Evolutionary conservation across 306 rosid species (phyloP).

Genomic region (Begonia loranthoides): DNA sequence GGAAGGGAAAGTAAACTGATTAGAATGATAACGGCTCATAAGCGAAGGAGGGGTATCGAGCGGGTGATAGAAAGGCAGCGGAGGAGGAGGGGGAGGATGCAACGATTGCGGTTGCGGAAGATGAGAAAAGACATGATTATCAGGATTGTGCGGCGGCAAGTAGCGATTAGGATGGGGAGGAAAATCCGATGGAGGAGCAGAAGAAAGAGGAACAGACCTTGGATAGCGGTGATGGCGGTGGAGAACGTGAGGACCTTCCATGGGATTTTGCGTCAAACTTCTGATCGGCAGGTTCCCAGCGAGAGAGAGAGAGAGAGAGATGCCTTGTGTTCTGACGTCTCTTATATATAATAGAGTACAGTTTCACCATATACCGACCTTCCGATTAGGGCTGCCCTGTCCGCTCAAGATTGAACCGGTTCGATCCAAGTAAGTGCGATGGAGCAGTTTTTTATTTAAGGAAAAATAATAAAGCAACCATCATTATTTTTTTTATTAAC

Average conservation of each 20-base stretch:
- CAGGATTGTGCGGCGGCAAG: neutral
- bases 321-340: too few relatives aligned
- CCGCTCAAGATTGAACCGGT: too few relatives aligned
- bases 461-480: too few relatives aligned
- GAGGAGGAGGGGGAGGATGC: conserved; percentile 10
- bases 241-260: conserved; percentile 11
- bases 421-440: too few relatives aligned
- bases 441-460: too few relatives aligned
- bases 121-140: conserved; percentile 4
- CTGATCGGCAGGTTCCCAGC: too few relatives aligned
- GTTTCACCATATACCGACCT: too few relatives aligned
- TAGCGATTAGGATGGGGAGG: conserved; percentile 10
- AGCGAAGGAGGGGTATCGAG: neutral
- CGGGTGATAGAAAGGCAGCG: neutral
- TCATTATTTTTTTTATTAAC: too few relatives aligned
- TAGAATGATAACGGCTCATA: conserved; percentile 13
- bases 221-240: conserved; percentile 6
- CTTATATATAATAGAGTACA: too few relatives aligned
- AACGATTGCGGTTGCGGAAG: conserved; percentile 10
- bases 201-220: conserved; percentile 14
- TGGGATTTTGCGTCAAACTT: neutral
- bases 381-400: too few relatives aligned
- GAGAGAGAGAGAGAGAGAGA: too few relatives aligned
- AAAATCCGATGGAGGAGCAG: conserved; percentile 10
- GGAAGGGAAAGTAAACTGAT: conserved; percentile 14